Conservation (phyloP, 2,329 filamentous ascomycete species). For the Grosmannia clavigera region DNA sequence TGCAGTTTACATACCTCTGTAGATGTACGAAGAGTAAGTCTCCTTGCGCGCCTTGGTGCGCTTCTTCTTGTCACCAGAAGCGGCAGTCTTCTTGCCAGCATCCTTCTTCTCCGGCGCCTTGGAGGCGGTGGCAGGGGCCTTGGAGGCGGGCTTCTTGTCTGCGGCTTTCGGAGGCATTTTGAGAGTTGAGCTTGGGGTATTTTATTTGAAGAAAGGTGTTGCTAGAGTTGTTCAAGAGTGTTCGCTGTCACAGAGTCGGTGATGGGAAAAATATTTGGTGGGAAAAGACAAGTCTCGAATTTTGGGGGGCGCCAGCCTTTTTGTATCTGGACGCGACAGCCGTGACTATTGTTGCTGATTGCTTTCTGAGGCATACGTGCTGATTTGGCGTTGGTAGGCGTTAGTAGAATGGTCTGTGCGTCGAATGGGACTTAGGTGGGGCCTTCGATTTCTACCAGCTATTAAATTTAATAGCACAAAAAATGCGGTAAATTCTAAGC, state of each 20-base stretch:
- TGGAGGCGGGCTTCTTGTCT: constrained; percentile 97
- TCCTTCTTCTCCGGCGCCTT: constrained; percentile 91
- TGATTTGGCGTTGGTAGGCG: constrained; percentile 12
- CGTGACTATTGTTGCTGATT: constrained; percentile 45
- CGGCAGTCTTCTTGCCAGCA: constrained; percentile 98
- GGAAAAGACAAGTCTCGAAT: constrained; percentile 24
- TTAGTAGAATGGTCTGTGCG: constrained; percentile 8
- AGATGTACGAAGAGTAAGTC: constrained; percentile 99
- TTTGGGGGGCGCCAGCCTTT: constrained; percentile 42
- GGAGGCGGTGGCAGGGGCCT: constrained; percentile 69
- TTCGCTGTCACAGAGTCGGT: constrained; percentile 9
- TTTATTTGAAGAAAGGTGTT: constrained; percentile 11
- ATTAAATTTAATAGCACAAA: not conserved
- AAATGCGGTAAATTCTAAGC: not conserved
- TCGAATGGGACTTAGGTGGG: constrained; percentile 1
- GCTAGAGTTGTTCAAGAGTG: constrained; percentile 3
- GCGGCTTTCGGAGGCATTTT: constrained; percentile 98
- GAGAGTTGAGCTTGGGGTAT: constrained; percentile 14
- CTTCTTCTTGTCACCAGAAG: constrained; percentile 99
- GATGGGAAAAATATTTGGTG: constrained; percentile 20
- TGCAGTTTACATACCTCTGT: constrained; percentile 68
- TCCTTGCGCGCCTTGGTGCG: constrained; percentile 99
- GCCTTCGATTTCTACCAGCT: not conserved
- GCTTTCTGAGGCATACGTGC: constrained; percentile 10
- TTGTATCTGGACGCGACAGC: constrained; percentile 47